Evolutionary conservation across 805 yeast species (phyloP).

Genomic region (Sugiyamaella smithiae): DNA sequence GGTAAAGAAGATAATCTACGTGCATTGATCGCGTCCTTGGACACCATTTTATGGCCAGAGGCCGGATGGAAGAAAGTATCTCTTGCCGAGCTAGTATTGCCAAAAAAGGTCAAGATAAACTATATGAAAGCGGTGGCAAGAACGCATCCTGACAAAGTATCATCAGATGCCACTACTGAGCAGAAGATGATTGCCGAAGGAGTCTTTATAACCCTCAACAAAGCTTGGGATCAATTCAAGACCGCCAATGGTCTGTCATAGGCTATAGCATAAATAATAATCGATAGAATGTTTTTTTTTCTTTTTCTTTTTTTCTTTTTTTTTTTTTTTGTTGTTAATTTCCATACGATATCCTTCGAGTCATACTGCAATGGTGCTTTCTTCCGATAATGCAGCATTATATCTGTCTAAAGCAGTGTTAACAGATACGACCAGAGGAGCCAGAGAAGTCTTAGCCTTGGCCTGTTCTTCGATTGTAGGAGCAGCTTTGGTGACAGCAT

Average conservation of each 20-base stretch:
- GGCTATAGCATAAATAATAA: not conserved
- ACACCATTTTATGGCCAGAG: slow-evolving; percentile 64
- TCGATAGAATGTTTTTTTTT: too few species aligned
- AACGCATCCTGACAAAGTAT: slow-evolving; percentile 83
- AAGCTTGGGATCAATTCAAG: slow-evolving; percentile 87
- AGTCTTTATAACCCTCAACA: slow-evolving; percentile 77
- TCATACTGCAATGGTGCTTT: too few species aligned
- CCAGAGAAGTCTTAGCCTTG: slow-evolving; percentile 30
- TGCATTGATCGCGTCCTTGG: slow-evolving; percentile 67
- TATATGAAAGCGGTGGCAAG: slow-evolving; percentile 80
- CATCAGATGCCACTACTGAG: slow-evolving; percentile 56
- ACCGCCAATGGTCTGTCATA: slow-evolving; percentile 47
- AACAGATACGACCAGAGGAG: slow-evolving; percentile 46
- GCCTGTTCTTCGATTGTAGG: slow-evolving; percentile 19
- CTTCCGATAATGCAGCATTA: slow-evolving; percentile 42
- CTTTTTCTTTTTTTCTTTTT: too few species aligned
- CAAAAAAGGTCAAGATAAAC: slow-evolving; percentile 80
- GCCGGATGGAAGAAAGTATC: slow-evolving; percentile 64
- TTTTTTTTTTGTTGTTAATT: not conserved
- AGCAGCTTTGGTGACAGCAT: slow-evolving; percentile 31
- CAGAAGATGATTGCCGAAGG: slow-evolving; percentile 81
- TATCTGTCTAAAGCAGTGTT: slow-evolving; percentile 47
- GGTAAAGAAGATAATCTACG: slow-evolving; percentile 83
- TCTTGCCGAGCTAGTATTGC: slow-evolving; percentile 74
- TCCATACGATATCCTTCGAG: not conserved